A percentile compares a stretch with the other conserved stretches of the same genome.
Evolutionary conservation across 2,329 filamentous ascomycete genomes (phyloP).

Genomic region (Mariannaea sp.): DNA sequence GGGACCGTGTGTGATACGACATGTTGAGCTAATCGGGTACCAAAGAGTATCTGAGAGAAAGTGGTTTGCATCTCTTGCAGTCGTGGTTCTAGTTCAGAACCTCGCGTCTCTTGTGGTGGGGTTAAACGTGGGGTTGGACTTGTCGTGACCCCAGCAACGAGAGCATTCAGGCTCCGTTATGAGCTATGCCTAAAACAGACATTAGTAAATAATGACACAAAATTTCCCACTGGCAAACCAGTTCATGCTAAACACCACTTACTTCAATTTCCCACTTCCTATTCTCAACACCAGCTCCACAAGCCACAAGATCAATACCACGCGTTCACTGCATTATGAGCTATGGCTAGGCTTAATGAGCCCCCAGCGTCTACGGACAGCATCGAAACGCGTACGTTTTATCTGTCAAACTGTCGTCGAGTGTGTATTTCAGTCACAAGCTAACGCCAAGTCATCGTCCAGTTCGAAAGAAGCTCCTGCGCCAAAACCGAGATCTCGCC

Average conservation of each 20-base stretch:
- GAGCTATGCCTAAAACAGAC: conserved; percentile 37
- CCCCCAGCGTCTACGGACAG: conserved; percentile 69
- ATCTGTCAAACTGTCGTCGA: conserved; percentile 15
- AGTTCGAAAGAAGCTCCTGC: conserved; percentile 80
- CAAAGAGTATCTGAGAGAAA: not conserved
- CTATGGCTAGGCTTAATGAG: conserved; percentile 84
- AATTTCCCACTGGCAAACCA: conserved; percentile 35
- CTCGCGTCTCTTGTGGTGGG: conserved; percentile 36
- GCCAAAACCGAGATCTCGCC: conserved; percentile 84
- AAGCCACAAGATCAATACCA: conserved; percentile 10
- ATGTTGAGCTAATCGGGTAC: conserved; percentile 41
- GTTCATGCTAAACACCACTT: conserved; percentile 31
- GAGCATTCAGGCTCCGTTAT: conserved; percentile 11
- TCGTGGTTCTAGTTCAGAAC: conserved; percentile 18
- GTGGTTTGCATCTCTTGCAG: conserved; percentile 4
- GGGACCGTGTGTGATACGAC: conserved; percentile 60
- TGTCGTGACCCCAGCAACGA: conserved; percentile 39
- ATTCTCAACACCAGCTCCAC: conserved; percentile 23
- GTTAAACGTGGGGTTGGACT: conserved; percentile 34
- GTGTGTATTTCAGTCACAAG: conserved; percentile 6
- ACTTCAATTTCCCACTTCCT: conserved; percentile 23
- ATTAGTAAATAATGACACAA: conserved; percentile 44
- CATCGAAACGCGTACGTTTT: conserved; percentile 69
- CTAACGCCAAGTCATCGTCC: conserved; percentile 28
- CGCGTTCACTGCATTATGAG: conserved; percentile 42